These are phyloP conservation scores for Cyanidiococcus yangmingshanensis DNA, from an alignment of 23 red algal species.

Conservation along the genomic window DNA sequence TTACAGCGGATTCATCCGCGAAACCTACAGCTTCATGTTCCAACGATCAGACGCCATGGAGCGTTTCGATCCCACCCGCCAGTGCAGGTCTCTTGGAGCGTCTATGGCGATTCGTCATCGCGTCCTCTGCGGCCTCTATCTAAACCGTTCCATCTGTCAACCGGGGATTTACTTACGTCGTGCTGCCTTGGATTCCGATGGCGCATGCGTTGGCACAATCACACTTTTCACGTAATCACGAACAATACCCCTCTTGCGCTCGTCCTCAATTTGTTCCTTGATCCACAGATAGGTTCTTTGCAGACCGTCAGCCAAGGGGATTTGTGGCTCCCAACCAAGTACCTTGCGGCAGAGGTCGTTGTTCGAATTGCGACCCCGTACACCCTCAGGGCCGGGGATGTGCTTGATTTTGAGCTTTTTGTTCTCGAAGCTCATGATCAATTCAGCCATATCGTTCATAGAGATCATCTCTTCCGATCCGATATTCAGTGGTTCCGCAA, in stretches of 20 bases:
- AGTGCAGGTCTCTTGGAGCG: too few species aligned
- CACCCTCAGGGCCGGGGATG: constrained; percentile 97
- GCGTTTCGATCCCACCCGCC: too few species aligned
- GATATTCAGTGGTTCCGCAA: constrained; percentile 92
- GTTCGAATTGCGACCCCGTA: constrained; percentile 91
- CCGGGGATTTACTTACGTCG: constrained; percentile 59
- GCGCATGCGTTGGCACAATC: constrained; percentile 93
- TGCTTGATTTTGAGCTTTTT: constrained; percentile 95
- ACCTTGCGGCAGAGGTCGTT: constrained; percentile 95
- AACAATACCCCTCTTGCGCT: constrained; percentile 50
- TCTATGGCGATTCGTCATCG: too few species aligned
- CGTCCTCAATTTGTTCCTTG: constrained; percentile 89
- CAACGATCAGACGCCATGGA: too few species aligned
- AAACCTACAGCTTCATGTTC: too few species aligned
- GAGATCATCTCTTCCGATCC: constrained; percentile 99
- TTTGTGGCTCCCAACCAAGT: constrained; percentile 86
- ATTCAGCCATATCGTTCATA: constrained; percentile 98
- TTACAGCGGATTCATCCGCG: too few species aligned
- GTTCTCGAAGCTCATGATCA: constrained; percentile 80
- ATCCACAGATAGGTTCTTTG: constrained; percentile 96
- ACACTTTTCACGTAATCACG: constrained; percentile 71
- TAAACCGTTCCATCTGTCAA: too few species aligned
- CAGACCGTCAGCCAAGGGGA: constrained; percentile 70
- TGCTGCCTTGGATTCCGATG: constrained; percentile 93
- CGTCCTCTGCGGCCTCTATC: too few species aligned